These are phyloP conservation scores for Globisporangium polare DNA, from an alignment of 352 stramenopile species.

Conservation along the genomic window DNA sequence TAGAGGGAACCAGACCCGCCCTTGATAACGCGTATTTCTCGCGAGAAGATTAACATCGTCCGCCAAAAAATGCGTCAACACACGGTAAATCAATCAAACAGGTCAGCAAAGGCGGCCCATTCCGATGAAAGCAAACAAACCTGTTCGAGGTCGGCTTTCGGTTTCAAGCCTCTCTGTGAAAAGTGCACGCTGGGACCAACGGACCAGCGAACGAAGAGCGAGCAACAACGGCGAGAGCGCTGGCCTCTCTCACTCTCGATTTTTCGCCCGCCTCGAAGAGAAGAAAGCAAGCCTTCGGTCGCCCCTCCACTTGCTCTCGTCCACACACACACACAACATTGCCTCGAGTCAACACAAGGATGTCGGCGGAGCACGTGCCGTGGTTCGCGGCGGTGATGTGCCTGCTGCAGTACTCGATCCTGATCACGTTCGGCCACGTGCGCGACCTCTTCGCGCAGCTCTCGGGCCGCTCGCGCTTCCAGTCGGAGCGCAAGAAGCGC, in stretches of 20 bases:
- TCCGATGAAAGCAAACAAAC: background rate
- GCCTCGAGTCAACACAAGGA: background rate
- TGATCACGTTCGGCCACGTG: conserved; percentile 38
- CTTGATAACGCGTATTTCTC: background rate
- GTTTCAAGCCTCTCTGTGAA: no score
- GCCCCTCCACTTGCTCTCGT: background rate
- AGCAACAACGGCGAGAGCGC: no score
- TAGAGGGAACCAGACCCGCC: background rate
- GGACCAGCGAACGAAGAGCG: background rate
- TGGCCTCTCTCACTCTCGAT: background rate
- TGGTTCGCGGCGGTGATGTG: conserved; percentile 31
- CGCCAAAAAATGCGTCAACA: background rate
- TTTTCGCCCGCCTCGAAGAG: background rate
- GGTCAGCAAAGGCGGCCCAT: background rate
- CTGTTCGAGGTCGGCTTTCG: background rate
- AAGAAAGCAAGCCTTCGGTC: no score
- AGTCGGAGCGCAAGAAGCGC: conserved; percentile 15
- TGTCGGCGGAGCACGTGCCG: conserved; percentile 26
- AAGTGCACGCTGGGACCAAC: no score
- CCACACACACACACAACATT: background rate
- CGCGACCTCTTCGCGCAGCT: conserved; percentile 27
- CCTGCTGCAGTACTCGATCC: conserved; percentile 34
- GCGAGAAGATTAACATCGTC: background rate
- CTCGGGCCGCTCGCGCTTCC: conserved; percentile 31
- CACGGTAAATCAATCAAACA: background rate